Base-by-base conservation (phyloP, 1,284 basidiomycete genomes). In the Leccinum huronense region DNA sequence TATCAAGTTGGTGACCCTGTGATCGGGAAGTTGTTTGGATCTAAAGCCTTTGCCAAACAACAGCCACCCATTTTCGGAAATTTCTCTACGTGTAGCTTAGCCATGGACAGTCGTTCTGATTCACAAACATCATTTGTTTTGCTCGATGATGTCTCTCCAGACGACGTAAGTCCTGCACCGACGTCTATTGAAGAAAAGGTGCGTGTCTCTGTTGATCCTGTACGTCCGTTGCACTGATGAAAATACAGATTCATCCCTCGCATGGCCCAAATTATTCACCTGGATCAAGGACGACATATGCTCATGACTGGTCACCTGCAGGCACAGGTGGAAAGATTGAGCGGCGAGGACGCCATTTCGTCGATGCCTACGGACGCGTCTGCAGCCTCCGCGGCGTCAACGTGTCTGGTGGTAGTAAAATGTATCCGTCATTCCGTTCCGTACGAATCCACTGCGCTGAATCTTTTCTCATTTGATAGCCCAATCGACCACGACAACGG, bases 311-410 rank as follows among this genome's bases (percentile, higher is more conserved):
- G 90, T 87, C 89, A 2, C 67, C 66, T 16, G 64, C 75, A 40
- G 83, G 82, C n/a, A 87, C 86, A 0, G 87, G 86, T 11, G 85
- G 85, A 14, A 75, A 74, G n/a, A 70, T 93, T 16, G 75, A 76
- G 48, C 78, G 81, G 0, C 83, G 85, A 65, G 93, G 91, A 1
- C 80, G 89, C 16, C 85, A 95, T 73, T 91, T 95, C 67, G 78
- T 94, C 6, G 94, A 96, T 74, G 78, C 77, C 1, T 84, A 87
- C 67, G 92, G 91, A 6, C 84, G 94, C 58, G 87, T 94, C 8
- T 89, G 94, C 69, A 82, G 80, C 62, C 79, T 94, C 58, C 80
- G 92, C 63, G 94, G 94, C 5, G 93, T 91, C 33, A 96, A 96
- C 73, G 75, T 95, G 55, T 86, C 90, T 14, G 93, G 90, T 3